phyloP scores from a whole-genome alignment of 1,284 basidiomycete species.

The Irpex sp. region DNA sequence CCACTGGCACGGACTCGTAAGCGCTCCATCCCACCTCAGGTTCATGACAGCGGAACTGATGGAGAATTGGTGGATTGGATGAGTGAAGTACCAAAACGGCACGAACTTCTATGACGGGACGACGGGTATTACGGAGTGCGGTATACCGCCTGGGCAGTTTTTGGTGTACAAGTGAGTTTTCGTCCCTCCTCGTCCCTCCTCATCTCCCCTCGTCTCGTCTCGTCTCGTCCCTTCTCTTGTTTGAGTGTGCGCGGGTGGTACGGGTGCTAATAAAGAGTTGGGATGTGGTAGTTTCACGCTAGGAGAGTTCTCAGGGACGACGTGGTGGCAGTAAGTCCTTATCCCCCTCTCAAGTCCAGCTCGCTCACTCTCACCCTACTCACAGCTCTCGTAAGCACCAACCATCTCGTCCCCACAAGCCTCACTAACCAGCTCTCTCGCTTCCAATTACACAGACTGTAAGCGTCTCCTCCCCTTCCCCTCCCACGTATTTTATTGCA shows the following conservation, averaged over 20 bases:
- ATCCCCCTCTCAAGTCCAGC: too few relatives aligned
- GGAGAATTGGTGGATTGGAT: neutral
- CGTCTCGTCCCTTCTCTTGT: too few relatives aligned
- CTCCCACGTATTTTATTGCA: too few relatives aligned
- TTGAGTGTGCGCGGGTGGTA: too few relatives aligned
- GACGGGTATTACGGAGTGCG: conserved; percentile 46
- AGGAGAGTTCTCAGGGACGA: conserved; percentile 27
- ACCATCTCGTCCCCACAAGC: too few relatives aligned
- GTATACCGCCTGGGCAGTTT: conserved; percentile 40
- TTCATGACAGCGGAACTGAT: too few relatives aligned
- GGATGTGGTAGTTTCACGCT: conserved; percentile 19
- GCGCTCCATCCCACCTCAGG: too few relatives aligned
- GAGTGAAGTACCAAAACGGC: conserved; percentile 28
- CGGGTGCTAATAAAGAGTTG: too few relatives aligned
- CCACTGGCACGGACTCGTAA: conserved; percentile 44
- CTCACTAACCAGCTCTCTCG: too few relatives aligned
- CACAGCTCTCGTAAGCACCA: neutral
- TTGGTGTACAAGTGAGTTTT: conserved; percentile 40
- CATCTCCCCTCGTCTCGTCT: too few relatives aligned
- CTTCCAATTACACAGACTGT: conserved; percentile 21
- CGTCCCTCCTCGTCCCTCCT: too few relatives aligned
- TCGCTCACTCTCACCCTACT: neutral
- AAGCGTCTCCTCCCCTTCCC: too few relatives aligned
- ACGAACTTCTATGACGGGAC: conserved; percentile 45
- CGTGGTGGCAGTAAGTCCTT: conserved; percentile 35